Conservation (phyloP, 495 filamentous ascomycete genomes). For the Penicillium parvum region DNA sequence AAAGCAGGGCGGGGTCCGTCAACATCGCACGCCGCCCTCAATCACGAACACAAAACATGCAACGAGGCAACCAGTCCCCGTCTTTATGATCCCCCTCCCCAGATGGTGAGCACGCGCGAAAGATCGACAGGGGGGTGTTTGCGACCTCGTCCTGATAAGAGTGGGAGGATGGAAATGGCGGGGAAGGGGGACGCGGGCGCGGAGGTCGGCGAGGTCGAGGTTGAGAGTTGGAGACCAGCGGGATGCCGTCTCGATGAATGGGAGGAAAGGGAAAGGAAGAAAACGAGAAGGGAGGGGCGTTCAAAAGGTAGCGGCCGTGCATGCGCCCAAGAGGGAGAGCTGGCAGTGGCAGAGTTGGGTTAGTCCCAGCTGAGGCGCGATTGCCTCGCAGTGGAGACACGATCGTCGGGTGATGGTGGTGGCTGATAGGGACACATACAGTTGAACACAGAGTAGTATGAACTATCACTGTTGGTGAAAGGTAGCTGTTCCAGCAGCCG, state of each 20-base stretch:
- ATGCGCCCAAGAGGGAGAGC: not conserved
- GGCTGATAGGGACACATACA: too few species aligned
- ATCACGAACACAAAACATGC: too few species aligned
- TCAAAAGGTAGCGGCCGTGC: slow-evolving; percentile 13
- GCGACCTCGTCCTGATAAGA: too few species aligned
- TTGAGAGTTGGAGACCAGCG: slow-evolving; percentile 8
- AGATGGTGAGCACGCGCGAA: not conserved
- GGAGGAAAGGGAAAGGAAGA: not conserved
- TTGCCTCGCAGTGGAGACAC: not conserved
- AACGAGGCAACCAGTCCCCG: slow-evolving; percentile 18
- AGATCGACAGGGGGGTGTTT: slow-evolving; percentile 1
- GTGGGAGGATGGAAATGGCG: slow-evolving; percentile 2
- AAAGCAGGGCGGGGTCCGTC: slow-evolving; percentile 10
- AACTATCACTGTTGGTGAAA: not conserved
- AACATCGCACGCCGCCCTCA: slow-evolving; percentile 15
- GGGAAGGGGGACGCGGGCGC: too few species aligned
- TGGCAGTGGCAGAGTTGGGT: not conserved
- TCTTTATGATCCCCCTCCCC: slow-evolving; percentile 2
- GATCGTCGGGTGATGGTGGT: not conserved
- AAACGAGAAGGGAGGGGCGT: slow-evolving; percentile 6
- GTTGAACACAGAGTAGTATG: not conserved
- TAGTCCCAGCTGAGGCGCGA: not conserved
- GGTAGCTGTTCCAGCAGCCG: slow-evolving; percentile 15
- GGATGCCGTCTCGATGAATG: slow-evolving; percentile 6
- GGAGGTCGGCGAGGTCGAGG: not conserved